Conservation (phyloP, 306 rosid species). For the Quercus dentata region DNA sequence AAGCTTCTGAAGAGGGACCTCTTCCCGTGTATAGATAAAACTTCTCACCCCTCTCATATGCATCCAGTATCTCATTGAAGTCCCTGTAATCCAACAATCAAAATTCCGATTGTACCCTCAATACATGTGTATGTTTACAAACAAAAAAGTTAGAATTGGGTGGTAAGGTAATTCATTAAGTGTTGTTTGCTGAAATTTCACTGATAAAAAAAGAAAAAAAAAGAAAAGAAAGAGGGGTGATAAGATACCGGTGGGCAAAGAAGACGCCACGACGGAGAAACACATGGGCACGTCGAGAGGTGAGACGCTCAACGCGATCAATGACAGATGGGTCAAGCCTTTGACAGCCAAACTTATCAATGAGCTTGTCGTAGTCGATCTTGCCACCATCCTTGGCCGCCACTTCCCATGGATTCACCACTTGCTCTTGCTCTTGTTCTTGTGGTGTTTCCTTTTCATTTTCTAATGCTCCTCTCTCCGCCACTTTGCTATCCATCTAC, state of each 20-base stretch:
- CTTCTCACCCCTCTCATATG: conserved; percentile 71
- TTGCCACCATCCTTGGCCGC: conserved; percentile 68
- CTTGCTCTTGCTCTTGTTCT: conserved; percentile 38
- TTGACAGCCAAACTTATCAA: conserved; percentile 91
- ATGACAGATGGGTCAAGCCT: conserved; percentile 54
- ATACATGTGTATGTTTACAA: no score
- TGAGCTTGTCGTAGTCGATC: conserved; percentile 87
- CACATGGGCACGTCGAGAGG: conserved; percentile 69
- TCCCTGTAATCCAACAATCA: conserved; percentile 42
- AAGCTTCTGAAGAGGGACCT: conserved; percentile 90
- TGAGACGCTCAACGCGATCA: conserved; percentile 62
- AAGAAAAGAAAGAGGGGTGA: no score
- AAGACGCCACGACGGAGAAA: conserved; percentile 95
- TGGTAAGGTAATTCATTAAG: neutral
- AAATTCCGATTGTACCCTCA: neutral
- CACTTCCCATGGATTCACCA: conserved; percentile 87
- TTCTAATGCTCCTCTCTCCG: neutral
- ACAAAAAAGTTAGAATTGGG: neutral
- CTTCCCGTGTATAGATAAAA: conserved; percentile 91
- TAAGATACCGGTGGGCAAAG: conserved; percentile 77
- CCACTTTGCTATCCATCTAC: conserved; percentile 23
- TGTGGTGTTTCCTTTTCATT: neutral
- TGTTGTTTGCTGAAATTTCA: no score
- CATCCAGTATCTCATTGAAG: conserved; percentile 67
- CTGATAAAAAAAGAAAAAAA: no score